These are phyloP conservation scores for Lasiodiplodia gonubiensis DNA, from an alignment of 2,329 filamentous ascomycete genomes.

Conservation along the genomic window DNA sequence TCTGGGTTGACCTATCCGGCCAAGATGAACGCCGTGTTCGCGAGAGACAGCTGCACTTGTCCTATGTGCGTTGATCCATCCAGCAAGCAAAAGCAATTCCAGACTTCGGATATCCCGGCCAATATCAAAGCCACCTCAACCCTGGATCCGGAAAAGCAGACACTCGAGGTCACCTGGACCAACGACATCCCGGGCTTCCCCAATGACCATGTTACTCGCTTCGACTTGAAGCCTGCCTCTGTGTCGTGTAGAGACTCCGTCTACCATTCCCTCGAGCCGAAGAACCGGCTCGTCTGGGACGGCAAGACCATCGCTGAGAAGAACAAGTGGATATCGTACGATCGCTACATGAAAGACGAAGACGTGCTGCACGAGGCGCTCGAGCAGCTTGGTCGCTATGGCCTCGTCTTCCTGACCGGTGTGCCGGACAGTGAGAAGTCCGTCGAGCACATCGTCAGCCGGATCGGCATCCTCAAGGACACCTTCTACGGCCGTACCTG, in stretches of 20 bases:
- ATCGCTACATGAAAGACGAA: conserved; percentile 70
- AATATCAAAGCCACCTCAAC: conserved; percentile 44
- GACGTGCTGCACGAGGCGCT: conserved; percentile 66
- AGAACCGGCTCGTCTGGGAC: conserved; percentile 37
- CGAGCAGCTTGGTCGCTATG: conserved; percentile 66
- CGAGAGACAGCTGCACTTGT: conserved; percentile 65
- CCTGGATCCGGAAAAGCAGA: conserved; percentile 48
- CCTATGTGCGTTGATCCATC: conserved; percentile 62
- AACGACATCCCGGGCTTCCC: conserved; percentile 58
- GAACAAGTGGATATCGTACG: conserved; percentile 68
- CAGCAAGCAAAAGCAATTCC: conserved; percentile 68
- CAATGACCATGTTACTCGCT: conserved; percentile 48
- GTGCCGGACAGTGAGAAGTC: conserved; percentile 72
- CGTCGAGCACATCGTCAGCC: conserved; percentile 70
- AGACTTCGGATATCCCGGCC: conserved; percentile 66
- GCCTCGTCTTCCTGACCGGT: conserved; percentile 76
- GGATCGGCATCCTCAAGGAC: conserved; percentile 79
- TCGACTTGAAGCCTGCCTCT: conserved; percentile 32
- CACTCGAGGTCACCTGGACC: conserved; percentile 65
- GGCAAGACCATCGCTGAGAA: conserved; percentile 48
- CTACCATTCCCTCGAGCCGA: conserved; percentile 34
- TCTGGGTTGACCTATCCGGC: conserved; percentile 5
- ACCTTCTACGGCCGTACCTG: conserved; percentile 93
- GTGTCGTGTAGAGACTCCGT: conserved; percentile 30
- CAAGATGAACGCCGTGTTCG: conserved; percentile 15